Evolutionary conservation across 768 basidiomycete species (phyloP).

Genomic region (Russula griseocarnosa): DNA sequence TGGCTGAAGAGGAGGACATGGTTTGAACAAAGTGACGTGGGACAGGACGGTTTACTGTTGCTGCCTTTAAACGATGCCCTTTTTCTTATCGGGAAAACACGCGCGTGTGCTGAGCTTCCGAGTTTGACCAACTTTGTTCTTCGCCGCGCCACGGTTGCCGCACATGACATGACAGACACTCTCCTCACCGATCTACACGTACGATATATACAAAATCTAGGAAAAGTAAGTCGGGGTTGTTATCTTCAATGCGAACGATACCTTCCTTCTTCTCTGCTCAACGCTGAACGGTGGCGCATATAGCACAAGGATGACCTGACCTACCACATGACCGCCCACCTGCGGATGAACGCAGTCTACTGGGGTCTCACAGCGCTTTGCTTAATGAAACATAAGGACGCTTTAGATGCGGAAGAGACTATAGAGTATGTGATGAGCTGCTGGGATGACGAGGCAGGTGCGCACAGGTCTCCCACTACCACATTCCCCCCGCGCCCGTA

Average conservation of each 20-base stretch:
- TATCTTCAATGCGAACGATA: not conserved
- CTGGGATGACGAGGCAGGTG: constrained; percentile 89
- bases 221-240: constrained; percentile 48
- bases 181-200: constrained; percentile 60
- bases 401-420: constrained; percentile 78
- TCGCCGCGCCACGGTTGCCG: not conserved
- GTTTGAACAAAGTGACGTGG: not conserved
- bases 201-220: constrained; percentile 70
- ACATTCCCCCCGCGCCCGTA: too few relatives aligned
- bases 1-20: constrained; percentile 16
- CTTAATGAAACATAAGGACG: constrained; percentile 73
- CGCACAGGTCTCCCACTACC: constrained; percentile 18
- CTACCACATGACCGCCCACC: constrained; percentile 88
- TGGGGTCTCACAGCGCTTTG: constrained; percentile 92
- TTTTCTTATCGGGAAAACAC: not conserved
- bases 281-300: not conserved
- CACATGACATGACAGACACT: constrained; percentile 23
- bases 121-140: not conserved
- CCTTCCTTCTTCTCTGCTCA: not conserved
- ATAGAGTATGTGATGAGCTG: constrained; percentile 89
- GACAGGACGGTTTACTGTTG: not conserved
- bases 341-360: constrained; percentile 93
- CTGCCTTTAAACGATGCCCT: not conserved
- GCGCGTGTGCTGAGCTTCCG: not conserved
- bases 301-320: constrained; percentile 78